Evolutionary conservation across 495 filamentous ascomycete genomes (phyloP), one percentile per base, ranked within the genome.

Genomic region (Usnea hakonensis): DNA sequence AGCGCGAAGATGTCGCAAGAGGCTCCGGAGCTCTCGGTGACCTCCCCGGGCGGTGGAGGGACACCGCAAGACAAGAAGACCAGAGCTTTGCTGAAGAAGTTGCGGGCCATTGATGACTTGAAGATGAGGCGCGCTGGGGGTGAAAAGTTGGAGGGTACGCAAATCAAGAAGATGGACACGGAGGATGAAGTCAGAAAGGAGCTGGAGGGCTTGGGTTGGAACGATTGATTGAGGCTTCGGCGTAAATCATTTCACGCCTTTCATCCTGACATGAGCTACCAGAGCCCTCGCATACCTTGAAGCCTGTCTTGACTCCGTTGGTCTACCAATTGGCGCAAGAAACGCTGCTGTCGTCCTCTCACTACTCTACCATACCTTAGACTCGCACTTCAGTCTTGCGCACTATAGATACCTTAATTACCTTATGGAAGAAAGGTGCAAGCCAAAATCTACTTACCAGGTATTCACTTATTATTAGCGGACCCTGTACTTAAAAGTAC

Each of bases 121-220:
- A 96, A 97, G 80, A 94, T 96, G 91, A 83, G 94, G 57, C 84
- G 90, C 64, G 94, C 93, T 5, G 85, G 85, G 40, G 95, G 94
- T 14, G 94, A 98, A 81, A 97, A 96, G 78, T 73, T 98, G 61
- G 94, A 98, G 75, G 91, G 96, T 72, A 98, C 94, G 54, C 94
- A 98, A 78, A 84, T 97, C 79, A 95, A 94, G 83, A 98, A 98
- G 82, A 98, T 98, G 65, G 81, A 83, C 26, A 98, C 92, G 6
- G 95, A 97, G 78, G 79, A 84, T 37, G 71, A 78, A 10, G 90
- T 98, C 37, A 80, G 90, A 60, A 88, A 85, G 74, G 94, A 98
- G 74, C 74, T 98, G 55, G 82, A 86, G 37, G 75, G 69, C n/a
- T 68, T 89, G 60, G 86, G 84, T 28, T 81, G 77, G 64, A 75